Conservation (phyloP, 441 rosid genomes). For the Aleurites moluccanus region DNA sequence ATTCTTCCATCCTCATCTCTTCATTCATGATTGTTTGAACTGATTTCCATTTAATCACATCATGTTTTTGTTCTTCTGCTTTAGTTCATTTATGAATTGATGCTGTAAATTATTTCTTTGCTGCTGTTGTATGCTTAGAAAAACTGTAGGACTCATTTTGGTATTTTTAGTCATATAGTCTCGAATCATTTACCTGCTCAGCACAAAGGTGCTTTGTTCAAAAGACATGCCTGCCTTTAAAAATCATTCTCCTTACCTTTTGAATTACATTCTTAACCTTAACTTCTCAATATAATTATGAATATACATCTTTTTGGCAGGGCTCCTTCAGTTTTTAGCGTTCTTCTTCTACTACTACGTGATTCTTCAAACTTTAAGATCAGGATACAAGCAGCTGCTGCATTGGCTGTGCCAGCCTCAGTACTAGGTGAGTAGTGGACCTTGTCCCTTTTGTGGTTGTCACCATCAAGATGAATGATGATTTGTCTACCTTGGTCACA, state of each 20-base stretch:
- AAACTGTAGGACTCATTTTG: background rate
- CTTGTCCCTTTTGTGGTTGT: constrained; percentile 8
- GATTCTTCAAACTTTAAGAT: constrained; percentile 94
- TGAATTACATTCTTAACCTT: background rate
- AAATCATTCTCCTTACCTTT: background rate
- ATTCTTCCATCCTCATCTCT: background rate
- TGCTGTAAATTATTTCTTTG: background rate
- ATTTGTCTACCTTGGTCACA: constrained; percentile 7
- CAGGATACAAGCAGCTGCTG: constrained; percentile 97
- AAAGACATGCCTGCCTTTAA: background rate
- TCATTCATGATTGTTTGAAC: background rate
- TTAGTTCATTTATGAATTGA: constrained; percentile 3
- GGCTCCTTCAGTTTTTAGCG: constrained; percentile 88
- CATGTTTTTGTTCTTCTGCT: background rate
- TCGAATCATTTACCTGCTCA: background rate
- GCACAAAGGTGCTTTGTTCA: background rate
- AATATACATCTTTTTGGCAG: constrained; percentile 39
- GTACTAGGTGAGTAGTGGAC: constrained; percentile 49
- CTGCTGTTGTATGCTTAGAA: background rate
- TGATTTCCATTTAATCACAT: background rate
- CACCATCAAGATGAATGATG: constrained; percentile 10
- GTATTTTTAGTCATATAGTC: background rate
- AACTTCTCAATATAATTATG: background rate
- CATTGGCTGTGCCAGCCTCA: constrained; percentile 79
- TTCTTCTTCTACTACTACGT: constrained; percentile 72